These are phyloP conservation scores for Aspergillus ochraceoroseus DNA, from an alignment of 2,329 filamentous ascomycete genomes.

Conservation along the genomic window DNA sequence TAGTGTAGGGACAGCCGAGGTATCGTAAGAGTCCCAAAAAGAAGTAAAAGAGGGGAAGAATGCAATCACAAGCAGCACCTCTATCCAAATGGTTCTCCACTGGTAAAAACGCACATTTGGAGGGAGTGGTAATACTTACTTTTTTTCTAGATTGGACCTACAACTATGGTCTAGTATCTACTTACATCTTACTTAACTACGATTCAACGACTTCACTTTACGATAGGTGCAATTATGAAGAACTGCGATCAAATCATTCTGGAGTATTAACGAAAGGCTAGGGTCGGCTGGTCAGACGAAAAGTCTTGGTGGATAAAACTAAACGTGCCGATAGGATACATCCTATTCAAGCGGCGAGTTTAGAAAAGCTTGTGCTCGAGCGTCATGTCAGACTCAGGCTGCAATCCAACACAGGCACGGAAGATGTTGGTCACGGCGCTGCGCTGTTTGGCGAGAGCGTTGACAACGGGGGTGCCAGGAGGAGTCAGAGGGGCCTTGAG, in stretches of 20 bases:
- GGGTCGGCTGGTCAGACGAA: constrained; percentile 21
- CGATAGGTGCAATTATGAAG: background rate
- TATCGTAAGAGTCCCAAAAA: too few species aligned
- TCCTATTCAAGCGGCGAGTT: background rate
- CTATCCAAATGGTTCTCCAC: too few species aligned
- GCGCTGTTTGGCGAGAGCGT: constrained; percentile 92
- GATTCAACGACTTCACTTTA: too few species aligned
- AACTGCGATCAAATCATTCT: constrained; percentile 1
- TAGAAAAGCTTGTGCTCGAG: constrained; percentile 97
- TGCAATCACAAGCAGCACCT: too few species aligned
- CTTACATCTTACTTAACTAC: too few species aligned
- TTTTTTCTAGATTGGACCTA: too few species aligned
- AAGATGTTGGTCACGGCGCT: constrained; percentile 95
- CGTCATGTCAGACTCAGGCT: constrained; percentile 98
- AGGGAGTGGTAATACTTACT: too few species aligned
- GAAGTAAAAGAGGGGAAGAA: too few species aligned
- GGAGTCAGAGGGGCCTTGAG: constrained; percentile 90
- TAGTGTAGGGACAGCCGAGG: too few species aligned
- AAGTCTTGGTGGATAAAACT: too few species aligned
- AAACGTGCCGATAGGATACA: background rate
- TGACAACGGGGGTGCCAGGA: constrained; percentile 90
- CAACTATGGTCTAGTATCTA: too few species aligned
- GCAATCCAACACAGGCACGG: constrained; percentile 91
- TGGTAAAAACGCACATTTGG: too few species aligned
- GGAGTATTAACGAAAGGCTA: constrained; percentile 25